These are phyloP conservation scores for Themeda triandra DNA, from an alignment of 176 grass and related monocot species.

Conservation along the genomic window DNA sequence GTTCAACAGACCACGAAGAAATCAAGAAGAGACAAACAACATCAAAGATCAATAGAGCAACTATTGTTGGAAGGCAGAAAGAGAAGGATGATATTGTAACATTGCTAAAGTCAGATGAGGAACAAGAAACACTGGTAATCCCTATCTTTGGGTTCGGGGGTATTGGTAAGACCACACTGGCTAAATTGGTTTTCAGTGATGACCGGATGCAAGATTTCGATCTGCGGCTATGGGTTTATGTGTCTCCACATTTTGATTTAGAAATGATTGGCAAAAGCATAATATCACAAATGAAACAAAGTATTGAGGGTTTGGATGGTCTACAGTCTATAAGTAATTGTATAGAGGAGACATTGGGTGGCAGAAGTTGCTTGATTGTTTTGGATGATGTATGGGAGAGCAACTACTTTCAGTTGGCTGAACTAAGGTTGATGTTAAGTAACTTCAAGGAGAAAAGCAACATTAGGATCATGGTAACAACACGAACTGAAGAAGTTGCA, in stretches of 20 bases:
- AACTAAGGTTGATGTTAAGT: neutral
- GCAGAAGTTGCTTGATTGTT: neutral
- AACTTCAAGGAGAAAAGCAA: neutral
- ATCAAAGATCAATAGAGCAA: neutral
- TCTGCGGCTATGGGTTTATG: neutral
- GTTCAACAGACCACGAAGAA: neutral
- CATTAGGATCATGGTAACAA: neutral
- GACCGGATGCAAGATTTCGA: neutral
- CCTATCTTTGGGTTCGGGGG: neutral
- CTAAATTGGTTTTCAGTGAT: neutral
- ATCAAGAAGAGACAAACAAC: neutral
- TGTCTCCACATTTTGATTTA: neutral
- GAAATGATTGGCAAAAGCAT: neutral
- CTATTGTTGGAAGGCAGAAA: neutral
- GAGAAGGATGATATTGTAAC: neutral
- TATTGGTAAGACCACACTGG: neutral
- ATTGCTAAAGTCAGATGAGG: neutral
- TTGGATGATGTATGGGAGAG: neutral
- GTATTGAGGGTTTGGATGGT: neutral
- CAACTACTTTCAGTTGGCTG: neutral
- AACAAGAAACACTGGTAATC: neutral
- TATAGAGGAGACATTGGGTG: neutral
- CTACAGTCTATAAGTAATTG: neutral
- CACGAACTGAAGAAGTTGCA: constrained; percentile 3
- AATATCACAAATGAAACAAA: neutral